Percentiles rank a stretch among this genome's conserved stretches.
Conservation (phyloP, 1,284 basidiomycete species). For the Amylostereum areolatum region DNA sequence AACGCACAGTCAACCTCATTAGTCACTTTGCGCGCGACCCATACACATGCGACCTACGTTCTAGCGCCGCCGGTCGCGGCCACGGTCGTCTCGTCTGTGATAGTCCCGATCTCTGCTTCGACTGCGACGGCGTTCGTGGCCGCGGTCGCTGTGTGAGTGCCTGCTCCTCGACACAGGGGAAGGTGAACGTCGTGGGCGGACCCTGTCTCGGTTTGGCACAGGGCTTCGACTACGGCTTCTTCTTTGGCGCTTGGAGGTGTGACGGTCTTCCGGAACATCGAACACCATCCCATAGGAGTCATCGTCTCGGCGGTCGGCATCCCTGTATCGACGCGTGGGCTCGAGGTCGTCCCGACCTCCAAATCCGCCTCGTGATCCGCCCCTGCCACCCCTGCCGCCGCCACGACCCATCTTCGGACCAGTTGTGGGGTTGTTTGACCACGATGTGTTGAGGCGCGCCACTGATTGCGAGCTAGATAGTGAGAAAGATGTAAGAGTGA, state of each 20-base stretch:
- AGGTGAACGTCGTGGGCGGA: conserved; percentile 5
- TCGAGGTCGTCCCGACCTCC: conserved; percentile 71
- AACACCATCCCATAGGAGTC: conserved; percentile 69
- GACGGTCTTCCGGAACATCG: conserved; percentile 39
- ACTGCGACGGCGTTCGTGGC: conserved; percentile 6
- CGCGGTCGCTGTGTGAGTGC: neutral
- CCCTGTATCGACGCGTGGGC: conserved; percentile 59
- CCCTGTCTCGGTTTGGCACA: conserved; percentile 12
- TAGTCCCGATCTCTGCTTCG: conserved; percentile 15
- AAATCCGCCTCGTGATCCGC: conserved; percentile 35
- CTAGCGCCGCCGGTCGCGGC: conserved; percentile 18
- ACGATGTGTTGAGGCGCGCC: conserved; percentile 59
- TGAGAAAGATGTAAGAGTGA: conserved; percentile 13
- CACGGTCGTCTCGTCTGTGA: conserved; percentile 16
- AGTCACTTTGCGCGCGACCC: too few relatives aligned
- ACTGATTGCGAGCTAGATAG: conserved; percentile 82
- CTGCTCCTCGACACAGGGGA: conserved; percentile 1
- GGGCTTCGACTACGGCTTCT: conserved; percentile 12
- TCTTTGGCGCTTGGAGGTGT: conserved; percentile 15
- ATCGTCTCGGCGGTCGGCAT: conserved; percentile 27
- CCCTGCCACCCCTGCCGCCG: conserved; percentile 19
- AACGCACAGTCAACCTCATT: too few relatives aligned
- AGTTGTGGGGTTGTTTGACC: conserved; percentile 69
- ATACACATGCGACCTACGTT: too few relatives aligned
- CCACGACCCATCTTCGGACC: conserved; percentile 36